Conservation (phyloP, 75 land plant species). For the Azolla pinnata region DNA sequence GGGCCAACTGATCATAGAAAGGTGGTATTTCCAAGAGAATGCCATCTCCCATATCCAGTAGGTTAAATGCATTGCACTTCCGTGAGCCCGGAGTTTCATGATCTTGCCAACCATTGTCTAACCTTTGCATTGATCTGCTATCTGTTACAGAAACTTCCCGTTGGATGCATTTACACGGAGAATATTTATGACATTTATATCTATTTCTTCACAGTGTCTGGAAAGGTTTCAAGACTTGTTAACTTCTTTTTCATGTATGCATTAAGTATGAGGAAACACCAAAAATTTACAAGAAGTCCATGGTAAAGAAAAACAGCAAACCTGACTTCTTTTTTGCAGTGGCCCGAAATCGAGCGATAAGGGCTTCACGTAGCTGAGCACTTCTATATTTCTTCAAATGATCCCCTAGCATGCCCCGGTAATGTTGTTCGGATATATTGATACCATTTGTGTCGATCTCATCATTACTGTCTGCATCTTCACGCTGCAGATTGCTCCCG, state of each 20-base stretch:
- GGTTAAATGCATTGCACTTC: slow-evolving; percentile 31
- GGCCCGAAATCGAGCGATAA: slow-evolving; percentile 15
- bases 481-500: slow-evolving; percentile 20
- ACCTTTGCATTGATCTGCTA: no score
- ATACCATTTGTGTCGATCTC: slow-evolving; percentile 38
- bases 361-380: slow-evolving; percentile 21
- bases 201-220: no score
- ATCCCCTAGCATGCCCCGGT: slow-evolving; percentile 62
- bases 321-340: slow-evolving; percentile 3
- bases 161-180: no score
- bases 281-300: no score
- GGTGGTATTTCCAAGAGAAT: slow-evolving; percentile 62
- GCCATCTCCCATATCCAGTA: slow-evolving; percentile 79
- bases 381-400: slow-evolving; percentile 48
- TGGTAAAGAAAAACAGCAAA: no score
- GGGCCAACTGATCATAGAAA: slow-evolving; percentile 62
- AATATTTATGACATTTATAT: no score
- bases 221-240: no score
- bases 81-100: slow-evolving; percentile 24
- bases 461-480: slow-evolving; percentile 50
- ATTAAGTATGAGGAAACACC: no score
- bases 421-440: slow-evolving; percentile 54
- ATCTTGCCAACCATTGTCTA: slow-evolving; percentile 11
- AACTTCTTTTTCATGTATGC: no score
- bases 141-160: no score